phyloP scores from a whole-genome alignment of 2,329 filamentous ascomycete genomes.

The Sphaerulina musiva region DNA sequence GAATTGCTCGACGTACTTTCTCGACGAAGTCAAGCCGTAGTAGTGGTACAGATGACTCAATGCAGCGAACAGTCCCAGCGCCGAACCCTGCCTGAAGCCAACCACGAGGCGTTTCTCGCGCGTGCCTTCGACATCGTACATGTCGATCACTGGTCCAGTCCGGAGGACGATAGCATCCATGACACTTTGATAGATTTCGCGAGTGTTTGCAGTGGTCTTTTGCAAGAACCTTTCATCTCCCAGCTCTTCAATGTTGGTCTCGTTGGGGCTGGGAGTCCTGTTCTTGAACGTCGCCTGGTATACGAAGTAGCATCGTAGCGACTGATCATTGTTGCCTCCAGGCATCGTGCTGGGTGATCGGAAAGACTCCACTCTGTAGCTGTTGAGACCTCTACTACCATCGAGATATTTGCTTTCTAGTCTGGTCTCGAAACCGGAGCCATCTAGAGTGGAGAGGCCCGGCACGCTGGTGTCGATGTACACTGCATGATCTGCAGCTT shows the following conservation, averaged over 20 bases:
- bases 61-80: constrained; percentile 88
- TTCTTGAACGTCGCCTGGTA: constrained; percentile 91
- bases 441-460: constrained; percentile 66
- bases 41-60: constrained; percentile 96
- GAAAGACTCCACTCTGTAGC: constrained; percentile 95
- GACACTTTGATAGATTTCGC: constrained; percentile 89
- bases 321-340: constrained; percentile 61
- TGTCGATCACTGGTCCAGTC: constrained; percentile 92
- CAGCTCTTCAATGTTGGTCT: constrained; percentile 85
- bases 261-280: constrained; percentile 62
- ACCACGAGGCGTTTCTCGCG: constrained; percentile 91
- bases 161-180: constrained; percentile 77
- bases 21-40: constrained; percentile 90
- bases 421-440: constrained; percentile 87
- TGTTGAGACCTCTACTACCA: constrained; percentile 60
- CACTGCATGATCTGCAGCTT: constrained; percentile 87
- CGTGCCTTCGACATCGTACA: constrained; percentile 88
- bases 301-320: constrained; percentile 95
- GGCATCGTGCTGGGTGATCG: constrained; percentile 78
- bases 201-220: constrained; percentile 93
- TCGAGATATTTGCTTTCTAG: constrained; percentile 96
- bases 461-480: constrained; percentile 97
- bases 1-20: constrained; percentile 97
- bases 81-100: constrained; percentile 88
- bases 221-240: constrained; percentile 90